Evolutionary conservation across 2,329 filamentous ascomycete species (phyloP).

Genomic region (Colletotrichum graminicola): DNA sequence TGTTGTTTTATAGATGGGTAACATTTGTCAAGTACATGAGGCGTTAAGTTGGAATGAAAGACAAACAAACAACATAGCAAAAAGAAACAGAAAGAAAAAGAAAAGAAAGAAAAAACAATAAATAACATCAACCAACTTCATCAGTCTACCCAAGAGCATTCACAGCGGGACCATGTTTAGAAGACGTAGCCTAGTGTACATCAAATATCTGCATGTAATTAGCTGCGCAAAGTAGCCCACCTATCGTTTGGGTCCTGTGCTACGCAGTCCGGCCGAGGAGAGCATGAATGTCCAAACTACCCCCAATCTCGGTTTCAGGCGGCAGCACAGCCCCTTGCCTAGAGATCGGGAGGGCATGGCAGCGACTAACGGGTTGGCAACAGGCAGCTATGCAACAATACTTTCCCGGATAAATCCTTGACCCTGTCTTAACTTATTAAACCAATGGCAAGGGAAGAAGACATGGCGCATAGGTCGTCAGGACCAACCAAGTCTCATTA

Average conservation of each 20-base stretch:
- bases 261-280: background rate
- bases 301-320: background rate
- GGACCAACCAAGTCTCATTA: no score
- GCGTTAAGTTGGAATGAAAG: background rate
- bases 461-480: no score
- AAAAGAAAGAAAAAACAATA: no score
- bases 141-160: background rate
- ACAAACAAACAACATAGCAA: fast-evolving
- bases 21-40: no score
- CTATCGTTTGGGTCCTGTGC: background rate
- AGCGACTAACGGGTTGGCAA: background rate
- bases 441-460: background rate
- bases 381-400: background rate
- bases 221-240: background rate
- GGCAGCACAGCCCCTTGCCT: background rate
- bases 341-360: background rate
- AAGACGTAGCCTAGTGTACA: background rate
- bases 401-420: background rate
- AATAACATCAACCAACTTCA: background rate
- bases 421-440: no score
- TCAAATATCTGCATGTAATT: background rate
- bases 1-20: no score
- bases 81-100: no score
- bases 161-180: background rate
- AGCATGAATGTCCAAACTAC: background rate